A percentile compares a stretch with the other conserved stretches of the same genome.
Conservation (phyloP, 2,329 filamentous ascomycete genomes). For the Thielaviopsis euricoi region DNA sequence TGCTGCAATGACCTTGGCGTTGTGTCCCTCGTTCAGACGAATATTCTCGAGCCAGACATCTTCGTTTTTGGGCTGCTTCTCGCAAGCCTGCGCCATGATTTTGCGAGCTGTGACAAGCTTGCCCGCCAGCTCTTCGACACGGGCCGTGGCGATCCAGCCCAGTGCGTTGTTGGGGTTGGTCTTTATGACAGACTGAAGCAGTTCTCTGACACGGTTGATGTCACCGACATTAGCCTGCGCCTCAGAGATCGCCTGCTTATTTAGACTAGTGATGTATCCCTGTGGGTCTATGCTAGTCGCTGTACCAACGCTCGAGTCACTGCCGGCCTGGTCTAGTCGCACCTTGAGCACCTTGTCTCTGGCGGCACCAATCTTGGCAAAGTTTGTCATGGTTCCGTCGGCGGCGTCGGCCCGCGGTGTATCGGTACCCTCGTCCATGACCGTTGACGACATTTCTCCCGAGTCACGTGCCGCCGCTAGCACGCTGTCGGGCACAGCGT, state of each 20-base stretch:
- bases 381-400: constrained; percentile 93
- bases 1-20: constrained; percentile 89
- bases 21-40: constrained; percentile 75
- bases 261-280: constrained; percentile 85
- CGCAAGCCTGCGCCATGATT: constrained; percentile 74
- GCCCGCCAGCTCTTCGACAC: constrained; percentile 82
- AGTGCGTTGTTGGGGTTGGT: constrained; percentile 91
- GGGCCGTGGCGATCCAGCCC: constrained; percentile 87
- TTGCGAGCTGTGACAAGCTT: constrained; percentile 81
- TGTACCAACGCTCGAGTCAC: constrained; percentile 56
- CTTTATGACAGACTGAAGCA: constrained; percentile 93
- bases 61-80: constrained; percentile 83
- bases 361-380: constrained; percentile 90
- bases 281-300: constrained; percentile 87
- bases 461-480: constrained; percentile 71
- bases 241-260: constrained; percentile 63
- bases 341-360: constrained; percentile 92
- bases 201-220: constrained; percentile 78
- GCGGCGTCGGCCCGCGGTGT: constrained; percentile 25
- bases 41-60: constrained; percentile 96
- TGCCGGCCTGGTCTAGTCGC: constrained; percentile 59
- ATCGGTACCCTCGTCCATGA: constrained; percentile 52
- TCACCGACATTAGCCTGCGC: constrained; percentile 79
- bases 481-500: constrained; percentile 92
- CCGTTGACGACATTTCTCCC: constrained; percentile 69